Evolutionary conservation across 2,329 filamentous ascomycete genomes (phyloP), one percentile per base, ranked within the genome.

Genomic region (Trichoderma atroviride): DNA sequence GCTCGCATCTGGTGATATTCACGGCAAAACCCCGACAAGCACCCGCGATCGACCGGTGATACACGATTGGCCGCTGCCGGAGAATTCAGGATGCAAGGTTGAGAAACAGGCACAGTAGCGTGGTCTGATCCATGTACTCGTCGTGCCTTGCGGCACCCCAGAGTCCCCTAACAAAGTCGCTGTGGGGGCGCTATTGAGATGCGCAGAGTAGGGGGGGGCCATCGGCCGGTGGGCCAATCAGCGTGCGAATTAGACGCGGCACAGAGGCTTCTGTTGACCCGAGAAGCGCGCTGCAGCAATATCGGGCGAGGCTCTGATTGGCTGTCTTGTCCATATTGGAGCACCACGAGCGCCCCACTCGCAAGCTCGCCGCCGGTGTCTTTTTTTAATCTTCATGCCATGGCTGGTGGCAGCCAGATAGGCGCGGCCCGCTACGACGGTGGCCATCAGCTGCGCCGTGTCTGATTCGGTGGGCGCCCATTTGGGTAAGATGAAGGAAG

Each of bases 381-480:
- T 53, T 33, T 24, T 66, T 53, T 64, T 55, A 69, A 66, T 66
- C 53, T 6, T 31, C 27, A 16, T 52, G 64, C 55, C 27, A 16
- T 52, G 64, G 64, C 61, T 61, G 59, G 65, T 69, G 68, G 62
- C 68, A 67, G 33, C 57, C 63, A 72, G 70, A 71, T 72, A 70
- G 68, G 71, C 71, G 71, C 71, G 71, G 70, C 50, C 70, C 71
- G 71, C 61, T 57, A 24, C 19, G 43, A 50, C 52, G 40, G 53
- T 66, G 61, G 56, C 47, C 65, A 55, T 61, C 43, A 33, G 47
- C 16, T 60, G 64, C 64, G 40, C 64, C 64, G 64, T 67, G 64
- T 59, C 40, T 43, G 40, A 43, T 29, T 10, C 10, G n/a, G 22
- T 13, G 47, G 9, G 47, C 40, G 40, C 47, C 47, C 47, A 13